These are phyloP conservation scores for Boletus calvinii DNA, from an alignment of 1,284 basidiomycete species.

Conservation along the genomic window DNA sequence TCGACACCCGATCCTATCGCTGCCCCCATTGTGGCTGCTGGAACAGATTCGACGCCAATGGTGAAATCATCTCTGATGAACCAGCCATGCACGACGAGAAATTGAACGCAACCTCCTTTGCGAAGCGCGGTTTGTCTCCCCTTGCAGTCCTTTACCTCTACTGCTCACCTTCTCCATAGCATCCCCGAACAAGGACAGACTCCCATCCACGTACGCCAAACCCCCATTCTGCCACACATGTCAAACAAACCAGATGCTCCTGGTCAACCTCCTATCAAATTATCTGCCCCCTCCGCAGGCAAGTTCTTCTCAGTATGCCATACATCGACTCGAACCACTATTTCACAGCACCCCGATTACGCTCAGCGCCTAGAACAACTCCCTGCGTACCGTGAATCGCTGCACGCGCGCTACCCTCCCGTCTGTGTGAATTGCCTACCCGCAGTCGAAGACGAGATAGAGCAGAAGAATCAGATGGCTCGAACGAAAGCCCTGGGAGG, in stretches of 20 bases:
- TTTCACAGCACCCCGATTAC: slow-evolving; percentile 67
- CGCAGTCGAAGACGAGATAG: slow-evolving; percentile 77
- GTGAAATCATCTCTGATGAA: slow-evolving; percentile 78
- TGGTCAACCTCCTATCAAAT: slow-evolving; percentile 82
- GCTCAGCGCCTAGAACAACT: slow-evolving; percentile 57
- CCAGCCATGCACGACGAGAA: slow-evolving; percentile 84
- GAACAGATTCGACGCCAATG: slow-evolving; percentile 68
- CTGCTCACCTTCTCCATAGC: slow-evolving; percentile 39
- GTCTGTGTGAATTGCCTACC: slow-evolving; percentile 77
- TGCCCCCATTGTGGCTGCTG: slow-evolving; percentile 68
- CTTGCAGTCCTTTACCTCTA: background rate
- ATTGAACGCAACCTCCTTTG: slow-evolving; percentile 70
- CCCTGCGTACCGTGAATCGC: slow-evolving; percentile 67
- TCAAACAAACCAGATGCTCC: slow-evolving; percentile 85
- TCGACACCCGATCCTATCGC: slow-evolving; percentile 55
- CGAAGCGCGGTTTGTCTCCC: slow-evolving; percentile 61
- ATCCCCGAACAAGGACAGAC: slow-evolving; percentile 62
- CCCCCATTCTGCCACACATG: slow-evolving; percentile 82
- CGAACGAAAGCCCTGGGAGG: slow-evolving; percentile 74
- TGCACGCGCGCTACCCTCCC: slow-evolving; percentile 82
- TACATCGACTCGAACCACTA: background rate
- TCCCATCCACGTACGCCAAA: slow-evolving; percentile 57
- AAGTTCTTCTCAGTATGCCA: slow-evolving; percentile 23
- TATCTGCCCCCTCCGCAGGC: slow-evolving; percentile 75
- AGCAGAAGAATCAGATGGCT: slow-evolving; percentile 76